phyloP scores from a whole-genome alignment of 495 filamentous ascomycete genomes.

The Venustampulla echinocandica region DNA sequence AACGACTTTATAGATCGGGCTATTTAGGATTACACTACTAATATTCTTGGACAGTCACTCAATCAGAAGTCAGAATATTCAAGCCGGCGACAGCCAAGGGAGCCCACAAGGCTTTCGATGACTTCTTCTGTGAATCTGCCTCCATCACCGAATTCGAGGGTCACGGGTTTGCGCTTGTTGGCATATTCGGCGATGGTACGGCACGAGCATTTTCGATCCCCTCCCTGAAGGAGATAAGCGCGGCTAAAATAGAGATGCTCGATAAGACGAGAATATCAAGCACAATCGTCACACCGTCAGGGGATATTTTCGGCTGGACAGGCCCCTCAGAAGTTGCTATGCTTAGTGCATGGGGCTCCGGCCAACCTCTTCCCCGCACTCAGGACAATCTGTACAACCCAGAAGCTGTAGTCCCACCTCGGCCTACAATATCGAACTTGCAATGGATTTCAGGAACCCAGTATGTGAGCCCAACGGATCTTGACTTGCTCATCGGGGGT shows the following conservation, averaged over 20 bases:
- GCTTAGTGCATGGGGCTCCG: slow-evolving; percentile 72
- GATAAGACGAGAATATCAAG: slow-evolving; percentile 64
- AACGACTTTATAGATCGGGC: not conserved
- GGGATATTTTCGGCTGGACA: slow-evolving; percentile 80
- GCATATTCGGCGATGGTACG: slow-evolving; percentile 72
- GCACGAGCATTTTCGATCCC: slow-evolving; percentile 78
- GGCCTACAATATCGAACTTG: slow-evolving; percentile 91
- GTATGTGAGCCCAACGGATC: slow-evolving; percentile 78
- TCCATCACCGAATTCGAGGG: slow-evolving; percentile 62
- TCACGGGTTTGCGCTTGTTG: slow-evolving; percentile 68
- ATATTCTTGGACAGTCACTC: slow-evolving; percentile 47
- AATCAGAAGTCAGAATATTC: slow-evolving; percentile 71
- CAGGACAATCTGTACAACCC: slow-evolving; percentile 74
- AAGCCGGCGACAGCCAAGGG: slow-evolving; percentile 78
- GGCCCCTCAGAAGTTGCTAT: slow-evolving; percentile 77
- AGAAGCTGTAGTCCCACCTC: slow-evolving; percentile 56
- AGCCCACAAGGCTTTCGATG: slow-evolving; percentile 79
- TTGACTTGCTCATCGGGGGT: slow-evolving; percentile 86
- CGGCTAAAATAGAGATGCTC: slow-evolving; percentile 50
- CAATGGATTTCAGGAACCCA: slow-evolving; percentile 97
- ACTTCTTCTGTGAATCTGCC: slow-evolving; percentile 70
- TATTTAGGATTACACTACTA: slow-evolving; percentile 9
- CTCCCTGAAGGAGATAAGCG: slow-evolving; percentile 76
- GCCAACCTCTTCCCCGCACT: slow-evolving; percentile 42
- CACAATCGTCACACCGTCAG: slow-evolving; percentile 60